phyloP scores from a whole-genome alignment of 768 basidiomycete genomes.

The Auriscalpium microsporum region DNA sequence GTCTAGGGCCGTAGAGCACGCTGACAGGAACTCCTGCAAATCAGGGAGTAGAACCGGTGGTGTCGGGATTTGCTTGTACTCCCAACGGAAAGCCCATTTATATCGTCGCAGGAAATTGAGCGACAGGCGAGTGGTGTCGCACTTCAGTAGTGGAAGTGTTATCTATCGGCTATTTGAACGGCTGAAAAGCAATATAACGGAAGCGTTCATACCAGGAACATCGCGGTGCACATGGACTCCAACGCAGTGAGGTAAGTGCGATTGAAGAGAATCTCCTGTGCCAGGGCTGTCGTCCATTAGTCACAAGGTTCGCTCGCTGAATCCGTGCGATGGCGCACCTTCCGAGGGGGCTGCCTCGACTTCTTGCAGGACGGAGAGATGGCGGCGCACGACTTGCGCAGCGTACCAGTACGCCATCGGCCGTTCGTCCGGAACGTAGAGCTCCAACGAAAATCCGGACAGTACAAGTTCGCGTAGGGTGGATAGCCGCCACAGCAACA shows the following conservation, averaged over 20 bases:
- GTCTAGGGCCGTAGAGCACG: slow-evolving; percentile 31
- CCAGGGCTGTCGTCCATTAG: neutral
- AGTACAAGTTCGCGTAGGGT: slow-evolving; percentile 59
- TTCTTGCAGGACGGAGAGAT: slow-evolving; percentile 45
- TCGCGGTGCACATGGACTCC: slow-evolving; percentile 40
- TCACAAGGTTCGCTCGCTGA: neutral
- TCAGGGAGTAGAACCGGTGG: slow-evolving; percentile 47
- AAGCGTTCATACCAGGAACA: slow-evolving; percentile 40
- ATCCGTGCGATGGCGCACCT: slow-evolving; percentile 22
- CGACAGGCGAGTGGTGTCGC: slow-evolving; percentile 41
- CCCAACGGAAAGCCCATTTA: slow-evolving; percentile 66
- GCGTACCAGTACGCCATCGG: slow-evolving; percentile 74
- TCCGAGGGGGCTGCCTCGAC: slow-evolving; percentile 31
- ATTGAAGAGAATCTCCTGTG: slow-evolving; percentile 4
- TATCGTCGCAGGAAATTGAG: slow-evolving; percentile 60
- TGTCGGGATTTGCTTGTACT: slow-evolving; percentile 43
- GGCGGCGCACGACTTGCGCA: slow-evolving; percentile 45
- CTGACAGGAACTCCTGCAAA: slow-evolving; percentile 38
- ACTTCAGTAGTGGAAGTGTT: slow-evolving; percentile 37
- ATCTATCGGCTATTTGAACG: slow-evolving; percentile 27
- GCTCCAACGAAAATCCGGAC: slow-evolving; percentile 69
- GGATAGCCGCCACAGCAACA: slow-evolving; percentile 51
- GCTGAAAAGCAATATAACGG: neutral
- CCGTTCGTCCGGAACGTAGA: slow-evolving; percentile 61
- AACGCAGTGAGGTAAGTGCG: slow-evolving; percentile 7